These are phyloP conservation scores for Crithidia thermophila DNA, from an alignment of 208 protist species.

Conservation along the genomic window DNA sequence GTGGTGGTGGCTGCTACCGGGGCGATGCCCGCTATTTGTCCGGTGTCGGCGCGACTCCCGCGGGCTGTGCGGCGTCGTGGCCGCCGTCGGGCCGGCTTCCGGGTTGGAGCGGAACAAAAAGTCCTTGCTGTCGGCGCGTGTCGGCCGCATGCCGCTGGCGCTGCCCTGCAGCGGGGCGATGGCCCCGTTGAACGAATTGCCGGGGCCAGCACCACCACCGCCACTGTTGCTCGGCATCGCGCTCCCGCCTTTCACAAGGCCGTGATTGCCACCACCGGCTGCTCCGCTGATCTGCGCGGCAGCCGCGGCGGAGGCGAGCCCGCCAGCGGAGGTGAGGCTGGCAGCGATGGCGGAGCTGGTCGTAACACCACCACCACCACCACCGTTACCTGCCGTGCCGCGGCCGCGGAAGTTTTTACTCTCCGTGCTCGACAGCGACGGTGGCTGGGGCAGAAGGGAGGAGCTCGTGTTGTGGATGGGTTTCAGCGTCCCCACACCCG, in stretches of 20 bases:
- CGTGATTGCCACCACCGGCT: no score
- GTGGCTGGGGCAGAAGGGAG: constrained; percentile 14
- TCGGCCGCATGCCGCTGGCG: constrained; percentile 5
- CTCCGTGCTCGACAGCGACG: constrained; percentile 14
- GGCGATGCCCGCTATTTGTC: neutral
- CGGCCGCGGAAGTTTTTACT: constrained; percentile 7
- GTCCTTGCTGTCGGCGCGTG: constrained; percentile 28
- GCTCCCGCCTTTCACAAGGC: no score
- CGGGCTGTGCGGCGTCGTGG: neutral
- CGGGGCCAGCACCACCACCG: neutral
- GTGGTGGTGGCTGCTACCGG: neutral
- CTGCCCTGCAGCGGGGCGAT: constrained; percentile 10
- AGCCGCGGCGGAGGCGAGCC: no score
- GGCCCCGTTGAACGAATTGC: constrained; percentile 4
- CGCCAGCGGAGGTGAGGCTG: neutral
- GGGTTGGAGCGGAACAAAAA: constrained; percentile 14
- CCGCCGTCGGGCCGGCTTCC: neutral
- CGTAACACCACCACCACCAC: neutral
- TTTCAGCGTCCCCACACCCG: neutral
- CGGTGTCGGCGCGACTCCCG: constrained; percentile 1
- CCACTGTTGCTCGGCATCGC: no score
- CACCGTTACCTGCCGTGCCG: neutral
- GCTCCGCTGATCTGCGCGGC: no score
- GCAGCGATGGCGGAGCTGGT: neutral
- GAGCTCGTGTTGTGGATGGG: constrained; percentile 1